Evolutionary conservation across 768 basidiomycete genomes (phyloP).

Genomic region (Tylopilus sp.): DNA sequence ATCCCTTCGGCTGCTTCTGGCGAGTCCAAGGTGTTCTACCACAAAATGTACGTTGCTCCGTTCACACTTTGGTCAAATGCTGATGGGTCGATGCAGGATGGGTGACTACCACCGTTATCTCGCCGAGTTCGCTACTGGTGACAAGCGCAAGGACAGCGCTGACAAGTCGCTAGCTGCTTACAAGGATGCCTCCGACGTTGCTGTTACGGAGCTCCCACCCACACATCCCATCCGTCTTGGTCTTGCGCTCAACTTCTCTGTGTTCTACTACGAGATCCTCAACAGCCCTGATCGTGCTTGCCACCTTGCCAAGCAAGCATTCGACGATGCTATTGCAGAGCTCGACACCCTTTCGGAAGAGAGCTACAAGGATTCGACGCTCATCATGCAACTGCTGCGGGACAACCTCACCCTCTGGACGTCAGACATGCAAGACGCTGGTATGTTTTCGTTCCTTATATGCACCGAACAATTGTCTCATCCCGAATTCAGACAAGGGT

Average conservation of each 20-base stretch:
- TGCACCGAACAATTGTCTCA: background rate
- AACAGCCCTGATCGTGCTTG: conserved; percentile 98
- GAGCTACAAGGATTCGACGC: conserved; percentile 98
- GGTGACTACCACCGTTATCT: conserved; percentile 99
- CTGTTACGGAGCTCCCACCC: conserved; percentile 90
- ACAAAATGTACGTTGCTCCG: conserved; percentile 79
- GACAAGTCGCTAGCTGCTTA: conserved; percentile 97
- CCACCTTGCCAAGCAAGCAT: conserved; percentile 98
- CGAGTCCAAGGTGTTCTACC: conserved; percentile 99
- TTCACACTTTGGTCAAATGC: background rate
- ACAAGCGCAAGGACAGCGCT: conserved; percentile 94
- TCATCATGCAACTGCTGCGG: conserved; percentile 95
- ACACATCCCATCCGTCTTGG: conserved; percentile 99
- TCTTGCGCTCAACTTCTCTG: conserved; percentile 98
- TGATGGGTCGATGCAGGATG: conserved; percentile 61
- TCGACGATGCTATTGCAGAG: conserved; percentile 98
- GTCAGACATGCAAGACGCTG: conserved; percentile 93
- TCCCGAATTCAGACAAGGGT: conserved; percentile 73
- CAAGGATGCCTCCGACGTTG: conserved; percentile 97
- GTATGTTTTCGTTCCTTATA: conserved; percentile 43
- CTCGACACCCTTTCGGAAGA: conserved; percentile 98
- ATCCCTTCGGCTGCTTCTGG: conserved; percentile 95
- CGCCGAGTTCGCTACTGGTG: conserved; percentile 97
- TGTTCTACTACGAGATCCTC: conserved; percentile 99
- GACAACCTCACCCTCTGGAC: conserved; percentile 99